phyloP scores from a whole-genome alignment of 805 yeast species.

The Yamadazyma laniorum region DNA sequence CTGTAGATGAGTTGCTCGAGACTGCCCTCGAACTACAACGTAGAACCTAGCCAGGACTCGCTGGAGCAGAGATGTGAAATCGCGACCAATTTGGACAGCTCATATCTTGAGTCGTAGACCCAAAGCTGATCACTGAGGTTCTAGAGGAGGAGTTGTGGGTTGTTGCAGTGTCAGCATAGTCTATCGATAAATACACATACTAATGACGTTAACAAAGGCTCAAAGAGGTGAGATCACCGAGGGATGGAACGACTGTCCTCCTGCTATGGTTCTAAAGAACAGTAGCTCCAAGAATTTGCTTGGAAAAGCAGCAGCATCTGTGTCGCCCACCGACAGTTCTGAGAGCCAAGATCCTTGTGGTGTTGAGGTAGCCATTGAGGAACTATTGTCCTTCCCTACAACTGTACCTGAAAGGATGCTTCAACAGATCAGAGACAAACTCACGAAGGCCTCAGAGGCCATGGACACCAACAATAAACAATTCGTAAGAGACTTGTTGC shows the following conservation, averaged over 20 bases:
- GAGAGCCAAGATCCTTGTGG: neutral
- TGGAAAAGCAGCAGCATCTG: neutral
- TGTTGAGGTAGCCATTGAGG: constrained; percentile 9
- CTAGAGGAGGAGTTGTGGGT: neutral
- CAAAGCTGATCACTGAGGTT: too few relatives aligned
- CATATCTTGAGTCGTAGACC: too few relatives aligned
- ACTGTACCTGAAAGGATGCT: constrained; percentile 42
- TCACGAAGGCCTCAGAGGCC: constrained; percentile 16
- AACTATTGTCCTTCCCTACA: constrained; percentile 17
- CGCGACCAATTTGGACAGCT: too few relatives aligned
- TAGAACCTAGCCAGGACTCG: too few relatives aligned
- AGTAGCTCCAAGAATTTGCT: constrained; percentile 5
- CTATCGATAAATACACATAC: too few relatives aligned
- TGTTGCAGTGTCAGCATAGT: too few relatives aligned
- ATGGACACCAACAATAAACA: constrained; percentile 9
- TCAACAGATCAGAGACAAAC: constrained; percentile 41
- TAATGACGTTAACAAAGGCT: constrained; percentile 32
- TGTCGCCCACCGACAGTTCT: neutral
- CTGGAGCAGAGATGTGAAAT: too few relatives aligned
- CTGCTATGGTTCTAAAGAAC: constrained; percentile 20
- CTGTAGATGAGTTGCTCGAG: constrained; percentile 56
- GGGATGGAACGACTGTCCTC: constrained; percentile 68
- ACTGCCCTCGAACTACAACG: constrained; percentile 41
- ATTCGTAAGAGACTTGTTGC: constrained; percentile 16
- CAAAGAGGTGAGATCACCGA: constrained; percentile 39